Conservation (phyloP, 129 eudicot species). For the Pulicaria dysenterica region DNA sequence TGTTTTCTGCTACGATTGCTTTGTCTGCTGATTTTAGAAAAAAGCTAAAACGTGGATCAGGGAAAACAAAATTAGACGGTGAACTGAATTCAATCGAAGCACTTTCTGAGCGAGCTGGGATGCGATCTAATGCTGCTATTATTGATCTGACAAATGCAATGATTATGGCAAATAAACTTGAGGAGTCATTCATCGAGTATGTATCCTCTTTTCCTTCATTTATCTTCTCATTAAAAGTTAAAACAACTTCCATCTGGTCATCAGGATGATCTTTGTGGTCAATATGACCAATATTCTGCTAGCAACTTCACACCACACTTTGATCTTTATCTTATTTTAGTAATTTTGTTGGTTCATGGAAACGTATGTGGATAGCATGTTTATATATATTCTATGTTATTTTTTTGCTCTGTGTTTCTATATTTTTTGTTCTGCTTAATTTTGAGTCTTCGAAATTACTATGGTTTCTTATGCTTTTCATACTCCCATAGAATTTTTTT, state of each 20-base stretch:
- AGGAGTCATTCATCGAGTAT: slow-evolving; percentile 96
- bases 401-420: no score
- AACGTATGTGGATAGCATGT: no score
- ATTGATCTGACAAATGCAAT: slow-evolving; percentile 82
- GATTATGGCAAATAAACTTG: slow-evolving; percentile 77
- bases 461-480: no score
- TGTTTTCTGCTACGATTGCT: slow-evolving; percentile 97
- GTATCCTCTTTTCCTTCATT: slow-evolving; percentile 20
- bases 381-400: no score
- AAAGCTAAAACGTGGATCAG: slow-evolving; percentile 90
- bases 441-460: no score
- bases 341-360: no score
- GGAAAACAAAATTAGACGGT: slow-evolving; percentile 51
- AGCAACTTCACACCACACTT: no score
- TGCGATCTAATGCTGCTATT: slow-evolving; percentile 83
- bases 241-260: neutral
- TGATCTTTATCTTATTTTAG: no score
- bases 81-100: slow-evolving; percentile 78
- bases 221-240: slow-evolving; percentile 14
- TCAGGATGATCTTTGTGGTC: neutral
- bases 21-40: slow-evolving; percentile 87
- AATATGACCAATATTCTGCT: no score
- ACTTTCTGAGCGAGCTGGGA: slow-evolving; percentile 92
- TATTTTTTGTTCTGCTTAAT: no score
- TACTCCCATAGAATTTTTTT: no score